Conservation (phyloP, 106 monocot genomes). For the Narthecium ossifragum region DNA sequence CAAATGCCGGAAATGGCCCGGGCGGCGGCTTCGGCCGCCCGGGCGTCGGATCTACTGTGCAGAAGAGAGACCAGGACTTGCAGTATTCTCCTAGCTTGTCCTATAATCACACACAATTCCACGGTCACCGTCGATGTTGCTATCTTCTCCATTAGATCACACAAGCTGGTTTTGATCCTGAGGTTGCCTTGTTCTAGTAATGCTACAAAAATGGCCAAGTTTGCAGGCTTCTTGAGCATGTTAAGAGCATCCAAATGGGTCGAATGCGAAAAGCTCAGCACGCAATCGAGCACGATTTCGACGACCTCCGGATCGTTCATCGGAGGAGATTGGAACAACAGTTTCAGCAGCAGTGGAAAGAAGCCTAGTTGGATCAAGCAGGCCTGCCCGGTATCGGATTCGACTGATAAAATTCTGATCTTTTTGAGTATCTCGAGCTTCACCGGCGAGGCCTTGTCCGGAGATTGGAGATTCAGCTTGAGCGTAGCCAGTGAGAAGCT, state of each 20-base stretch:
- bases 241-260: constrained; percentile 32
- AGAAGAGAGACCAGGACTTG: constrained; percentile 37
- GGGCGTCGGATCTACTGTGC: background rate
- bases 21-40: constrained; percentile 33
- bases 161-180: constrained; percentile 42
- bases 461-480: constrained; percentile 32
- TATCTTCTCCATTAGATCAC: constrained; percentile 31
- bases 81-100: constrained; percentile 19
- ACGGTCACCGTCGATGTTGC: constrained; percentile 17
- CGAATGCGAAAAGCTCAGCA: constrained; percentile 25
- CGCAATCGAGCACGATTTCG: constrained; percentile 56
- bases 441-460: background rate
- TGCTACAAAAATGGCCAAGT: constrained; percentile 22
- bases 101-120: constrained; percentile 31
- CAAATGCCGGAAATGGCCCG: constrained; percentile 50
- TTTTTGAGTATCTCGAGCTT: constrained; percentile 34
- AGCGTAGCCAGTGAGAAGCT: constrained; percentile 37
- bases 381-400: constrained; percentile 60
- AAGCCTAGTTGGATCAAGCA: constrained; percentile 59
- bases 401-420: constrained; percentile 41
- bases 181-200: constrained; percentile 37
- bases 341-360: constrained; percentile 44
- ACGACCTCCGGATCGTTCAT: constrained; percentile 10
- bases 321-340: constrained; percentile 26
- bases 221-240: constrained; percentile 30